These are phyloP conservation scores for Talaromyces piceae DNA, from an alignment of 2,329 filamentous ascomycete species.

Conservation along the genomic window DNA sequence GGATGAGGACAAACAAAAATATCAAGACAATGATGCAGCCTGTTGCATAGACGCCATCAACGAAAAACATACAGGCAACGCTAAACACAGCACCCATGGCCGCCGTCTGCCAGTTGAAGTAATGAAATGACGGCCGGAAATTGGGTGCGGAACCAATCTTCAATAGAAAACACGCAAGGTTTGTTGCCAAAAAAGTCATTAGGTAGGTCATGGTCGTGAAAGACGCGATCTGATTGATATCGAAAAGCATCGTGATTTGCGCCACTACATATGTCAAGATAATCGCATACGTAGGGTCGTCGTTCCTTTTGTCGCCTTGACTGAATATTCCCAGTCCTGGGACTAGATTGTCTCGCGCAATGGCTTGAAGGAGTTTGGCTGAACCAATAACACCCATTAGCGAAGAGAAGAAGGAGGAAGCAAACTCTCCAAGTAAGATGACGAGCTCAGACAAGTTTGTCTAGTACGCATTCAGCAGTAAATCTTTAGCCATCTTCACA, in stretches of 20 bases:
- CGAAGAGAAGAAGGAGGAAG: slow-evolving; percentile 75
- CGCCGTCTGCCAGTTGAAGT: slow-evolving; percentile 81
- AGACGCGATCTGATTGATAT: slow-evolving; percentile 82
- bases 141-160: slow-evolving; percentile 85
- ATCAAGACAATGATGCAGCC: slow-evolving; percentile 66
- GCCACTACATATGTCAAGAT: slow-evolving; percentile 67
- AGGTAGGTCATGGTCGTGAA: slow-evolving; percentile 88
- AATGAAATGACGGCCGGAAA: slow-evolving; percentile 80
- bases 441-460: slow-evolving; percentile 68
- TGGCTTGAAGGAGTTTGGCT: slow-evolving; percentile 75
- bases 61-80: slow-evolving; percentile 80
- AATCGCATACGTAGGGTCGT: slow-evolving; percentile 71
- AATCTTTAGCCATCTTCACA: not conserved
- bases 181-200: slow-evolving; percentile 87
- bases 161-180: slow-evolving; percentile 76
- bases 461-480: slow-evolving; percentile 20
- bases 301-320: slow-evolving; percentile 61
- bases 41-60: slow-evolving; percentile 72
- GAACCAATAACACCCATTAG: slow-evolving; percentile 82
- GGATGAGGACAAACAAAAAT: slow-evolving; percentile 73
- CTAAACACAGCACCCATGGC: slow-evolving; percentile 67
- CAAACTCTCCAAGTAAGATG: slow-evolving; percentile 73
- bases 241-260: slow-evolving; percentile 71
- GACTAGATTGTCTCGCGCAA: slow-evolving; percentile 70
- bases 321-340: slow-evolving; percentile 69